Base-by-base conservation (phyloP, 495 filamentous ascomycete species). In the Penicillium samsonianum region DNA sequence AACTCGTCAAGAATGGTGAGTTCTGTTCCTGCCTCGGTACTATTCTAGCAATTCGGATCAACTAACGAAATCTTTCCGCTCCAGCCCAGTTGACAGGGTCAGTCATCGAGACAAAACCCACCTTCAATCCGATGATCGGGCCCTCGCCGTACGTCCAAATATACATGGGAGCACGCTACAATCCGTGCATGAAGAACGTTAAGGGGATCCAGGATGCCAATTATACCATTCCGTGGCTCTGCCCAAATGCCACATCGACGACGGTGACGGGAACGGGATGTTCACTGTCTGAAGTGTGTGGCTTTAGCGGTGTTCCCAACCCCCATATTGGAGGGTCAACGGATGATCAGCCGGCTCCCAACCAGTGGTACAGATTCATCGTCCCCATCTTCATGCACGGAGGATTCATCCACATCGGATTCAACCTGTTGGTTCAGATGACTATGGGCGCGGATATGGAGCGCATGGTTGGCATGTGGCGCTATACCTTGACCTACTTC, bases 291-390 rank as follows among this genome's bases (percentile, higher is more conserved):
- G 72, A 95, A 9, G 79, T 92, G 17, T 98, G 93, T 67, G 91
- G 91, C 19, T 94, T 96, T 60, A 72, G 74, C 49, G 90, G 88
- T 41, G 84, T 90, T 8, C 82, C 85, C 2, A 83, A 88, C 53
- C 88, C 87, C 14, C 50, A 63, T 7, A 59, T 66, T 1, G 57
- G 57, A 23, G 75, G 76, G 43, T 70, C 68, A 16, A 65, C 79
- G 40, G 67, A 74, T 47, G 78, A 82, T 45, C 67, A 62, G 7
- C 78, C 73, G 5, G 72, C 79, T 51, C 94, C 94, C 16, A 86
- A 97, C 64, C 94, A 98, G 69, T 98, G 94, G 94, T 98, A 84
- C 68, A 87, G 94, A 49, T 97, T 98, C 75, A 96, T 98, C 68
- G 75, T 86, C 17, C 94, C 94, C 44, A 98, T 98, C 55, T 98